Base-by-base conservation (phyloP, 2,329 filamentous ascomycete genomes). In the Didymella arachidicola region DNA sequence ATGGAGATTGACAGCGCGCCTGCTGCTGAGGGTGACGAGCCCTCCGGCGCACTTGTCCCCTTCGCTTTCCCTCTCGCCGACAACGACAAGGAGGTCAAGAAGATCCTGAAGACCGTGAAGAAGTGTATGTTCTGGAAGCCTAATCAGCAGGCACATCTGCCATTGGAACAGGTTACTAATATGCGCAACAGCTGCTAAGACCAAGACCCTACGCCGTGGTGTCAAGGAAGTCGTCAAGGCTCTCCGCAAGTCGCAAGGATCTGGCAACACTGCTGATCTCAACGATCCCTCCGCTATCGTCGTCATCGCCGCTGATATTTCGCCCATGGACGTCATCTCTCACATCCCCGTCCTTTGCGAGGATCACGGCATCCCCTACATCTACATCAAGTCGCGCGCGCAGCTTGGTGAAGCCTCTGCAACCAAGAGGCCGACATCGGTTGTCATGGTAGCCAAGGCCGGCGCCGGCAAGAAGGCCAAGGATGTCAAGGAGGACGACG, bases 141-240 rank as follows among this genome's bases (percentile, higher is more conserved):
- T 6, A 11, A 41, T 29, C 29, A 50, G 22, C 18, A 16, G 26
- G 18, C 32, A 38, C 26, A 49, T 18, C 16, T 45, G 38, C n/a
- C 16, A 12, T 4, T 44, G 3, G 10, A 30, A 27, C 11, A 32
- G 2, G 4, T 16, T 48, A 50, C 62, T 68, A 60, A 66, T 47
- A 43, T 50, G 27, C 16, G 53, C 34, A 51, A 61, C 55, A 98
- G 95, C 94, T 69, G 93, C 95, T 72, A 97, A 96, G 82, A 88
- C 92, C 81, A 96, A 96, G 82, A 91, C 92, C 59, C 90, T 99
- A 75, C 96, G 97, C 83, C 93, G 95, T 75, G 95, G 95, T 76
- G 95, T 99, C 67, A 99, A 99, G 82, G 95, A 99, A 82, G 94
- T 97, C 75, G 93, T 98, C 82, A 99, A 99, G 83, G 90, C 93